phyloP scores from a whole-genome alignment of 257 asterid genomes.

The Jacaranda mimosifolia region DNA sequence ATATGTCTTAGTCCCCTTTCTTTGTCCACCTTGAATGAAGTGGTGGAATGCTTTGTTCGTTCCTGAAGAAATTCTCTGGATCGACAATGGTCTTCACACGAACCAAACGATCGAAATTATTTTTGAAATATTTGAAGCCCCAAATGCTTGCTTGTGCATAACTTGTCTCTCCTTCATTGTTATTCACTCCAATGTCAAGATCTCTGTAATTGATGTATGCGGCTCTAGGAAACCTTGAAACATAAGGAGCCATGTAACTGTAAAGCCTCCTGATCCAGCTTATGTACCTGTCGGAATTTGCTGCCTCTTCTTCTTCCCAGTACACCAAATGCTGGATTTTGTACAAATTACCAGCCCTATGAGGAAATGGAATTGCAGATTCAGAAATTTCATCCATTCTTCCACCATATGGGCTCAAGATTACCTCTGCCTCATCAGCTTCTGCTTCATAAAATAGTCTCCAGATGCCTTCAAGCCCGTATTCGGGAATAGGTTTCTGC shows the following conservation, averaged over 20 bases:
- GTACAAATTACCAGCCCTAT: slow-evolving; percentile 45
- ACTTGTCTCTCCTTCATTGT: slow-evolving; percentile 34
- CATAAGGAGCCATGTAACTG: slow-evolving; percentile 46
- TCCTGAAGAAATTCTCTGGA: slow-evolving; percentile 43
- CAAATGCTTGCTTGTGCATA: slow-evolving; percentile 44
- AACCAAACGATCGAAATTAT: slow-evolving; percentile 40
- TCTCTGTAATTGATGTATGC: slow-evolving; percentile 50
- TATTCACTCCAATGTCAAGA: slow-evolving; percentile 47
- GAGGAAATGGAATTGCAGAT: slow-evolving; percentile 43
- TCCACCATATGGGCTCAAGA: slow-evolving; percentile 44
- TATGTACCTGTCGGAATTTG: slow-evolving; percentile 29
- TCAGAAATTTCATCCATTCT: slow-evolving; percentile 48
- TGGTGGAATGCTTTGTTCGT: slow-evolving; percentile 55
- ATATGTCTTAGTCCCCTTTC: background rate
- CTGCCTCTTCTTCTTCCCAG: slow-evolving; percentile 38
- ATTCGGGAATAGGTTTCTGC: slow-evolving; percentile 40
- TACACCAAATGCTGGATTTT: slow-evolving; percentile 31
- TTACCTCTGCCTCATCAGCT: slow-evolving; percentile 16
- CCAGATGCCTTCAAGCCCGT: slow-evolving; percentile 44
- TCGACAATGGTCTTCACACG: slow-evolving; percentile 40
- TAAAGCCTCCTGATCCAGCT: slow-evolving; percentile 40
- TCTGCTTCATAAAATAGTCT: slow-evolving; percentile 35
- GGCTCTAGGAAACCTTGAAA: slow-evolving; percentile 45
- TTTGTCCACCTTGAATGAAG: background rate
- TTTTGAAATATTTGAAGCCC: slow-evolving; percentile 47